Conservation (phyloP, 2,329 filamentous ascomycete genomes). For the Cordyceps cateniannulata region DNA sequence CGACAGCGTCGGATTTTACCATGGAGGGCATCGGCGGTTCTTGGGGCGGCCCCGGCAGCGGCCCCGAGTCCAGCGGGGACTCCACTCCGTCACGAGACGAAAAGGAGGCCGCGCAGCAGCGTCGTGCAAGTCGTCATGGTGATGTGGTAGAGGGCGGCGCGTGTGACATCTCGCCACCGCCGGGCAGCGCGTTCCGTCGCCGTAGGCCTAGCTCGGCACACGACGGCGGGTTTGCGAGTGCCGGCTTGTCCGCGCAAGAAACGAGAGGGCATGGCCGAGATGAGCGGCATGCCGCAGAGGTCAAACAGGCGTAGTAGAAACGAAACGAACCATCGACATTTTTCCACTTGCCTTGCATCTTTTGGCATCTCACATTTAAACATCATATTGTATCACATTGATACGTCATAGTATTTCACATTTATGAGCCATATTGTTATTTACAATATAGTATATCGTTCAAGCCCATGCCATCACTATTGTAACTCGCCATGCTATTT, state of each 20-base stretch:
- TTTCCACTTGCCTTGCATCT: too few species aligned
- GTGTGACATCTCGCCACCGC: background rate
- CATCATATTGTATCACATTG: too few species aligned
- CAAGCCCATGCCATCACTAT: too few species aligned
- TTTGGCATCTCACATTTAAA: too few species aligned
- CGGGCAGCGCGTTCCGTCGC: conserved; percentile 2
- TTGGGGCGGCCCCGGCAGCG: conserved; percentile 37
- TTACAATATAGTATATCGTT: too few species aligned
- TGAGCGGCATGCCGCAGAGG: conserved; percentile 21
- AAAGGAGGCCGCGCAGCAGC: conserved; percentile 12
- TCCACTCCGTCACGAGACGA: conserved; percentile 17
- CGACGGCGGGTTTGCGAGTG: conserved; percentile 22
- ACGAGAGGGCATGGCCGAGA: conserved; percentile 28
- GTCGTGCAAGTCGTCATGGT: background rate
- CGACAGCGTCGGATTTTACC: conserved; percentile 67
- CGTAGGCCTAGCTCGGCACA: conserved; percentile 12
- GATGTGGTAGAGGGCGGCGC: background rate
- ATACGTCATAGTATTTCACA: too few species aligned
- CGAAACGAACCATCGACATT: too few species aligned
- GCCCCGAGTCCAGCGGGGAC: conserved; percentile 10
- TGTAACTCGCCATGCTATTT: too few species aligned
- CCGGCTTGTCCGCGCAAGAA: conserved; percentile 24
- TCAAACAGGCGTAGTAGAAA: background rate
- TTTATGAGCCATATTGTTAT: too few species aligned
- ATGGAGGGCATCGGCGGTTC: conserved; percentile 69